phyloP scores from a whole-genome alignment of 768 basidiomycete genomes.

The Trametes sanguinea region DNA sequence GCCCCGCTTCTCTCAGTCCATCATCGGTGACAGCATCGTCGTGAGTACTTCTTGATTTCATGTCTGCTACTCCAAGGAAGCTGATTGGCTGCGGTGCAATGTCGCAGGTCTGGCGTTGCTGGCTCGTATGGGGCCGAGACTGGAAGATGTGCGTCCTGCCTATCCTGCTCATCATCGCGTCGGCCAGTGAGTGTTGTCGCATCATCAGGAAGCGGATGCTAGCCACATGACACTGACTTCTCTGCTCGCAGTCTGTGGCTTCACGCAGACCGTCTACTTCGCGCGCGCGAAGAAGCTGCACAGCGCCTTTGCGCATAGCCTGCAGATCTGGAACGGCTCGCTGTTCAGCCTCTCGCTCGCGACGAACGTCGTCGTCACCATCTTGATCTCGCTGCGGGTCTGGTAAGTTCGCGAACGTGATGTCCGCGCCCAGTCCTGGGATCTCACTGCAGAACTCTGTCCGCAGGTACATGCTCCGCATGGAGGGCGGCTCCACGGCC shows the following conservation, averaged over 20 bases:
- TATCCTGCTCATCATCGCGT: conserved; percentile 34
- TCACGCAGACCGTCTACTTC: conserved; percentile 35
- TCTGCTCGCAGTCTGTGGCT: conserved; percentile 32
- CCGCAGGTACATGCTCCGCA: conserved; percentile 29
- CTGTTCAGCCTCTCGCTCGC: conserved; percentile 37
- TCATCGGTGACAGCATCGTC: conserved; percentile 38
- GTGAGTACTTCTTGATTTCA: conserved; percentile 17
- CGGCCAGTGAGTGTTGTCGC: conserved; percentile 28
- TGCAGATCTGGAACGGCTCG: conserved; percentile 39
- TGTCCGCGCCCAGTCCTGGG: neutral
- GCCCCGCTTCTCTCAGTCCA: conserved; percentile 25
- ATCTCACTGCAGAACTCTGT: neutral
- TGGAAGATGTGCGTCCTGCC: conserved; percentile 36
- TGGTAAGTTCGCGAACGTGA: conserved; percentile 27
- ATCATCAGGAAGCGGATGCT: neutral
- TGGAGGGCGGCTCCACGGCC: conserved; percentile 20
- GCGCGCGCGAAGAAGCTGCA: conserved; percentile 32
- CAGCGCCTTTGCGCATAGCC: conserved; percentile 36
- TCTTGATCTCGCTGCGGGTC: conserved; percentile 36
- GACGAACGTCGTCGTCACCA: conserved; percentile 37
- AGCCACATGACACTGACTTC: neutral
- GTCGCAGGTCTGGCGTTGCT: conserved; percentile 36
- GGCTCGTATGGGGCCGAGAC: conserved; percentile 36
- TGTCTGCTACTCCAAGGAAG: neutral
- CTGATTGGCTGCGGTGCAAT: neutral